Evolutionary conservation across 208 protist species (phyloP).

Genomic region (Leishmania turanica): DNA sequence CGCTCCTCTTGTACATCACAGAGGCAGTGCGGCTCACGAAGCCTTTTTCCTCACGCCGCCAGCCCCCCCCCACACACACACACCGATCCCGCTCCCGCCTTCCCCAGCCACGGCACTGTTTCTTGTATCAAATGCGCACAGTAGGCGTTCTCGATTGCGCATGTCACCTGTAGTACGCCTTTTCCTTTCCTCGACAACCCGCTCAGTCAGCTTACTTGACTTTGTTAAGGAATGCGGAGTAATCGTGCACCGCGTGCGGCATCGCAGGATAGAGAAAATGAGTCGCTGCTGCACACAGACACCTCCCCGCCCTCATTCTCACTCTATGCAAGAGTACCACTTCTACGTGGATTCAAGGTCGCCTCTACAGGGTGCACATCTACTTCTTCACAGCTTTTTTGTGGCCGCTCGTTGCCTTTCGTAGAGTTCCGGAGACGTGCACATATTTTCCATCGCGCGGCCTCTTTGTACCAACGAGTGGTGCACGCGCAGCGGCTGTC

Average conservation of each 20-base stretch:
- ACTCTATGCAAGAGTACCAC: neutral
- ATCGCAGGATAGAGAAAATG: neutral
- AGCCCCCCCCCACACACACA: neutral
- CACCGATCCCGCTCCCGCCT: neutral
- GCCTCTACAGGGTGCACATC: neutral
- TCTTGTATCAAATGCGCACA: neutral
- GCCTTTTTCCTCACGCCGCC: neutral
- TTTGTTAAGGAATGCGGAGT: neutral
- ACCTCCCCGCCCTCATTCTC: neutral
- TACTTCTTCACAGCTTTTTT: slow-evolving; percentile 91
- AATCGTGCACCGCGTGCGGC: neutral
- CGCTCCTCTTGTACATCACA: neutral
- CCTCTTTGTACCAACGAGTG: slow-evolving; percentile 51
- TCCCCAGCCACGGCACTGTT: neutral
- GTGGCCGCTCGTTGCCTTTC: slow-evolving; percentile 57
- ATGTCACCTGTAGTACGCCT: neutral
- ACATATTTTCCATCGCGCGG: slow-evolving; percentile 39
- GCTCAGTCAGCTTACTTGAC: neutral
- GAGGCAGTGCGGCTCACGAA: neutral
- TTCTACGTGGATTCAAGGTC: neutral
- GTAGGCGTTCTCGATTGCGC: no score
- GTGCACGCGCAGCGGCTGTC: neutral
- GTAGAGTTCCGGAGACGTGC: slow-evolving; percentile 68
- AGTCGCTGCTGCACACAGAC: neutral
- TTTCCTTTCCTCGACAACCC: neutral